Base-by-base conservation (phyloP, 768 basidiomycete genomes). In the Dioszegia hungarica region DNA sequence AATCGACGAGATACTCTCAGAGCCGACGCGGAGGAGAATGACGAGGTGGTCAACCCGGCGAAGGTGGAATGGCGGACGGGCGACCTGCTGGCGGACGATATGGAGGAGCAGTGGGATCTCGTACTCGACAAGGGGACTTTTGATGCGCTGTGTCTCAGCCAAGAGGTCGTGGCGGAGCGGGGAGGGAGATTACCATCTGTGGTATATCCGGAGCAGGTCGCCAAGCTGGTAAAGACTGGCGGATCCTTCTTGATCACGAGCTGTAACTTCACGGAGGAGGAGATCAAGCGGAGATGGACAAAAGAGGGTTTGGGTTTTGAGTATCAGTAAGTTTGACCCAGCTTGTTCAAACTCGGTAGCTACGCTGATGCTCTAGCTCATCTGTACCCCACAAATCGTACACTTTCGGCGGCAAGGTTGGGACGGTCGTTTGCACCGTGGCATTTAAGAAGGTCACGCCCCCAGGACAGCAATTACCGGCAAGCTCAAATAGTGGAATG, bases 51-150 rank as follows among this genome's bases (percentile, higher is more conserved):
- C 6, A 74, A 70, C 51, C 50, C 54, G 14, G 58, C 47, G 6
- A 54, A 57, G 10, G 64, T 73, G 12, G 62, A 66, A 11, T 68
- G 66, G 69, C 54, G 68, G n/a, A 57, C 52, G 11, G 72, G 44
- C 14, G 75, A 76, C 61, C 56, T 76, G 11, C 55, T 76, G 10
- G 19, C 63, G 17, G 55, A 73, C 10, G 62, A 62, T 27, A 54
- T 68, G 11, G 24, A 28, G 1, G 67, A 54, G 6, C 75, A 75
- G 44, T 79, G 75, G 74, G 78, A 79, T 56, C 48, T 79, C 14
- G 68, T 78, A 1, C 45, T 75, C 51, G 77, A 78, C 60, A 79
- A 79, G 63, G 79, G 79, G 4, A 80, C 79, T 2, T 80, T 72
- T 59, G 79, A 80, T 60, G 79, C 78, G 5, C 61, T 80, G 12